phyloP scores from a whole-genome alignment of 2,329 filamentous ascomycete genomes.

The Mycosphaerelloides madeirae region DNA sequence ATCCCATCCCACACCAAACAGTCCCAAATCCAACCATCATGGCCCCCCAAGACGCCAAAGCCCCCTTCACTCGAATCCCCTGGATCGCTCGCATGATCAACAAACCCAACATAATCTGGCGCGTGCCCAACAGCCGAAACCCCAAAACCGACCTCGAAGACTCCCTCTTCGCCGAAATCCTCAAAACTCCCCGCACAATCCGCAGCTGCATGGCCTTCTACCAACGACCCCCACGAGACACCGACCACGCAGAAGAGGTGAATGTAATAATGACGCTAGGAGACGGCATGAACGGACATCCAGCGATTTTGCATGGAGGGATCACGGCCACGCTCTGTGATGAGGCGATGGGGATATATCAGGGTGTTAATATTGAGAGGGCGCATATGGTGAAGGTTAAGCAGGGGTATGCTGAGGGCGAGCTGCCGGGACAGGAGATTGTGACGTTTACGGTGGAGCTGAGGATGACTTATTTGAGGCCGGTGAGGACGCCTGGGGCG shows the following conservation, averaged over 20 bases:
- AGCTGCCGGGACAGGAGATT: constrained; percentile 19
- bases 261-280: constrained; percentile 44
- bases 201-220: constrained; percentile 43
- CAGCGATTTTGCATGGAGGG: constrained; percentile 53
- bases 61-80: constrained; percentile 29
- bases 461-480: constrained; percentile 52
- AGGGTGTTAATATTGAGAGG: constrained; percentile 40
- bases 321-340: constrained; percentile 56
- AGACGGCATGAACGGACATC: constrained; percentile 51
- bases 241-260: constrained; percentile 29
- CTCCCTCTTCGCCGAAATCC: constrained; percentile 49
- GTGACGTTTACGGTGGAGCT: constrained; percentile 50
- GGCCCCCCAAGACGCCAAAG: constrained; percentile 20
- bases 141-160: constrained; percentile 45
- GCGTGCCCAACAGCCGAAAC: constrained; percentile 34
- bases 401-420: constrained; percentile 17
- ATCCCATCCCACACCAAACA: too few relatives aligned
- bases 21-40: too few relatives aligned
- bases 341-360: constrained; percentile 51
- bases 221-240: constrained; percentile 31
- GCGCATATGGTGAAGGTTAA: constrained; percentile 7
- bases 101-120: constrained; percentile 37
- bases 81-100: constrained; percentile 29
- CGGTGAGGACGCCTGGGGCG: constrained; percentile 48
- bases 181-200: constrained; percentile 50